Percentiles rank a stretch among this genome's conserved stretches.
These are phyloP conservation scores for Neonectria hederae DNA, from an alignment of 2,329 filamentous ascomycete species.

Conservation along the genomic window DNA sequence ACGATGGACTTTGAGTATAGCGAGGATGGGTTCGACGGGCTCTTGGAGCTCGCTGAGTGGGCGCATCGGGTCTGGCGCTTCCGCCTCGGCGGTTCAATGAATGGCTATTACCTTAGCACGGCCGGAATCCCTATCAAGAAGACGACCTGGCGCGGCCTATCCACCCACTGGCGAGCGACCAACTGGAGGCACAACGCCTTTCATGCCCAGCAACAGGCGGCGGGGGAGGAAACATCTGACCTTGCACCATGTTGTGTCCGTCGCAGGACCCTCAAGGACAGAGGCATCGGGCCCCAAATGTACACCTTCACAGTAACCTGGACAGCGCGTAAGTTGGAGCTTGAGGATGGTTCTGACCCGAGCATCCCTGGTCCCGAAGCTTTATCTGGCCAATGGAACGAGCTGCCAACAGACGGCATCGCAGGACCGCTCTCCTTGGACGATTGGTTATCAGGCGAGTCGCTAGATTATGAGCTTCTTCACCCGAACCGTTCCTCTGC, in stretches of 20 bases:
- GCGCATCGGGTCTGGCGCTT: constrained; percentile 29
- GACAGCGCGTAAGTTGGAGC: constrained; percentile 21
- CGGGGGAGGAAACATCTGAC: not conserved
- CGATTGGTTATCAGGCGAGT: constrained; percentile 7
- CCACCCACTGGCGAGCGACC: constrained; percentile 8
- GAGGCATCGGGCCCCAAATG: constrained; percentile 16
- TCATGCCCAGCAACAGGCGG: not conserved
- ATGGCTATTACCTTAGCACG: constrained; percentile 26
- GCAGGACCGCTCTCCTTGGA: not conserved
- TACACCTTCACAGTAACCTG: constrained; percentile 26
- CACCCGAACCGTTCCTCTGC: constrained; percentile 5
- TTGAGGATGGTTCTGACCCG: constrained; percentile 16
- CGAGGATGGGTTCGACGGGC: constrained; percentile 6
- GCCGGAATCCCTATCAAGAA: constrained; percentile 16
- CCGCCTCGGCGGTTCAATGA: constrained; percentile 25
- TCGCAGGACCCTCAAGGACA: not conserved
- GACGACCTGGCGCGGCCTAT: constrained; percentile 17
- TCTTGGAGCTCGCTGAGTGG: constrained; percentile 20
- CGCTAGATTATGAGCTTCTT: constrained; percentile 4
- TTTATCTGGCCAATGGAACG: constrained; percentile 8
- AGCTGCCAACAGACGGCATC: constrained; percentile 8
- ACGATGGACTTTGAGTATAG: constrained; percentile 23
- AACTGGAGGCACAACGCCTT: constrained; percentile 2
- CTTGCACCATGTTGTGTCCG: constrained; percentile 5
- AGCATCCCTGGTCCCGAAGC: constrained; percentile 1